Percentiles rank a stretch among this genome's conserved stretches.
Evolutionary conservation across 768 basidiomycete genomes (phyloP).

Genomic region (Porphyrellus cyaneotinctus): DNA sequence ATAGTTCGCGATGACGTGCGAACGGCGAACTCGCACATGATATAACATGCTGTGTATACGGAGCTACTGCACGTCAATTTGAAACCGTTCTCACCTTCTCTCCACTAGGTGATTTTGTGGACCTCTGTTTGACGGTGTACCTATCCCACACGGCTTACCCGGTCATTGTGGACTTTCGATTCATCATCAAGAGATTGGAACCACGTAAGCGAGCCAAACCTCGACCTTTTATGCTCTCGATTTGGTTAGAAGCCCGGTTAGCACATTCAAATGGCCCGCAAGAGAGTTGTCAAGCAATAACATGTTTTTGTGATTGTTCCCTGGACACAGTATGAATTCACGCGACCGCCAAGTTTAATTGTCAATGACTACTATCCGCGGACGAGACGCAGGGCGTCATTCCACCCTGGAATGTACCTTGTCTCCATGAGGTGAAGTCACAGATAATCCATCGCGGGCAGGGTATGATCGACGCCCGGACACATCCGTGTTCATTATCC

Average conservation of each 20-base stretch:
- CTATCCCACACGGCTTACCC: neutral
- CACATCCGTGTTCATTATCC: too few relatives aligned
- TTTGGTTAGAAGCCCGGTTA: too few relatives aligned
- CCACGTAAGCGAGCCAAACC: too few relatives aligned
- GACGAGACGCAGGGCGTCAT: conserved; percentile 4
- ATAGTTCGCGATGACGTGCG: neutral
- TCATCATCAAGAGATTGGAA: too few relatives aligned
- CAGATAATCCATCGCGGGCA: neutral
- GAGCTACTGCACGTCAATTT: neutral
- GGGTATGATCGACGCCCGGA: too few relatives aligned
- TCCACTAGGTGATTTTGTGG: neutral
- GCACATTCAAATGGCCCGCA: too few relatives aligned
- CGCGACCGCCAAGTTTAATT: neutral
- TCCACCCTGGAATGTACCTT: neutral
- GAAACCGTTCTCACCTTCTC: neutral
- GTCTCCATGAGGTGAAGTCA: conserved; percentile 2
- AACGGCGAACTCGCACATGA: neutral
- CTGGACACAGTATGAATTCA: neutral
- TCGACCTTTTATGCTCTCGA: too few relatives aligned
- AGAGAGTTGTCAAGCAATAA: too few relatives aligned
- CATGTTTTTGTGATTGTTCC: too few relatives aligned
- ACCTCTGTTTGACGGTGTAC: neutral
- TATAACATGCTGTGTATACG: neutral
- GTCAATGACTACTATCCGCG: conserved; percentile 11
- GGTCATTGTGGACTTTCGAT: neutral